These are phyloP conservation scores for Polysphondylium violaceum DNA, from an alignment of 78 protist species.

Conservation along the genomic window DNA sequence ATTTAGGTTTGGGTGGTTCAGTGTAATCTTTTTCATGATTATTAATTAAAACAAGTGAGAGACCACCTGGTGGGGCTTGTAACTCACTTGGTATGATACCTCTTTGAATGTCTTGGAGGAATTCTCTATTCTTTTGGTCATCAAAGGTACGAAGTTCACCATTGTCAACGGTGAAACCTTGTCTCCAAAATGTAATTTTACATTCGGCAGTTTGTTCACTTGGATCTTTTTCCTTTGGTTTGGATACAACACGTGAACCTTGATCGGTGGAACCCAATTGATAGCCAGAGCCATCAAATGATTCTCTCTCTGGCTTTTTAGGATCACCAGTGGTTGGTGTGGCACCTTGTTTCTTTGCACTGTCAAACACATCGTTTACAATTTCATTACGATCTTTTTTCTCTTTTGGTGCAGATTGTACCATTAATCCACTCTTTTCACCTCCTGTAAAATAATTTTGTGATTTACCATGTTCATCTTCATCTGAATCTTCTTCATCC, in stretches of 20 bases:
- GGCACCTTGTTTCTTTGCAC: constrained; percentile 77
- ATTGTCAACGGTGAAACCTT: constrained; percentile 90
- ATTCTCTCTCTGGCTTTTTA: background rate
- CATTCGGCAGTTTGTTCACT: constrained; percentile 1
- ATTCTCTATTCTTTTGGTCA: constrained; percentile 74
- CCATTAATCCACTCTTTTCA: constrained; percentile 73
- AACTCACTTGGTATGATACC: constrained; percentile 84
- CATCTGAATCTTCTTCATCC: constrained; percentile 43
- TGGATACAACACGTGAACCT: constrained; percentile 7
- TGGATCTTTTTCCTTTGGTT: constrained; percentile 18
- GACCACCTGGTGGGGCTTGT: constrained; percentile 21
- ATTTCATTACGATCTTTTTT: constrained; percentile 13
- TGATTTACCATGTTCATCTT: constrained; percentile 68
- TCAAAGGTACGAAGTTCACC: constrained; percentile 80
- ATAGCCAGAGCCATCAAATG: constrained; percentile 59
- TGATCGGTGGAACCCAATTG: constrained; percentile 60
- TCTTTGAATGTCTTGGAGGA: constrained; percentile 62
- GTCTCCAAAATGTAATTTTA: constrained; percentile 81
- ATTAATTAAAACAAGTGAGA: constrained; percentile 19
- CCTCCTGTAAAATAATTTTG: constrained; percentile 82
- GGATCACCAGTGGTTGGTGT: constrained; percentile 13
- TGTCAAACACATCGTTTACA: constrained; percentile 74
- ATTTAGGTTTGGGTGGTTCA: constrained; percentile 66
- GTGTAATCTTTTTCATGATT: constrained; percentile 29
- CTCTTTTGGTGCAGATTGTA: constrained; percentile 48